phyloP scores from a whole-genome alignment of 139 green algal species.

The Chlorella sp. region DNA sequence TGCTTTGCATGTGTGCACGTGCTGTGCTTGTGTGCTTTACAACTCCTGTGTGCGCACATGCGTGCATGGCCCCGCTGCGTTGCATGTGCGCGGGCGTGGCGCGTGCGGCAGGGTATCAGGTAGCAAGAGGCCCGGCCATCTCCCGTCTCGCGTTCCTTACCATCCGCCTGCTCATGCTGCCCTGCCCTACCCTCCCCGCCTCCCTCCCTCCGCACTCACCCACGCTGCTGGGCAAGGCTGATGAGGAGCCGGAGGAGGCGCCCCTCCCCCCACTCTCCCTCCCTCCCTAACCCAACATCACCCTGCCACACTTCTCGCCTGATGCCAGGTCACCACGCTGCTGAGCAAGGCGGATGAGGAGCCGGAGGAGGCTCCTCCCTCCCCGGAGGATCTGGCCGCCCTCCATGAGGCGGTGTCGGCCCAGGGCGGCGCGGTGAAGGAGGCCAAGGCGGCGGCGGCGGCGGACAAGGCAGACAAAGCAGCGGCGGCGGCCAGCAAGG shows the following conservation, averaged over 20 bases:
- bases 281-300: background rate
- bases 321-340: conserved; percentile 78
- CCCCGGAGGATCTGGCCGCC: conserved; percentile 60
- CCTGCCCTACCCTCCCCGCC: no score
- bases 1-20: no score
- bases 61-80: background rate
- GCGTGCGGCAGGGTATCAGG: background rate
- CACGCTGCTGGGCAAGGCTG: no score
- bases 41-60: background rate
- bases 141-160: no score
- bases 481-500: conserved; percentile 33
- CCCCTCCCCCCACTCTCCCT: no score
- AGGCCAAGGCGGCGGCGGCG: conserved; percentile 70
- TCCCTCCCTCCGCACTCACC: no score
- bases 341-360: conserved; percentile 49
- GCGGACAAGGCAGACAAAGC: conserved; percentile 41
- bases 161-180: no score
- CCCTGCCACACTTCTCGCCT: background rate
- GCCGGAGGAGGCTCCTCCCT: conserved; percentile 7
- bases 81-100: background rate
- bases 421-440: conserved; percentile 78
- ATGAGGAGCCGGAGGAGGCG: no score
- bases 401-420: conserved; percentile 47
- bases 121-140: no score
- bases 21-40: no score